A percentile compares a stretch with the other conserved stretches of the same genome.
phyloP scores from a whole-genome alignment of 768 basidiomycete species.

The Amanita rubescens region DNA sequence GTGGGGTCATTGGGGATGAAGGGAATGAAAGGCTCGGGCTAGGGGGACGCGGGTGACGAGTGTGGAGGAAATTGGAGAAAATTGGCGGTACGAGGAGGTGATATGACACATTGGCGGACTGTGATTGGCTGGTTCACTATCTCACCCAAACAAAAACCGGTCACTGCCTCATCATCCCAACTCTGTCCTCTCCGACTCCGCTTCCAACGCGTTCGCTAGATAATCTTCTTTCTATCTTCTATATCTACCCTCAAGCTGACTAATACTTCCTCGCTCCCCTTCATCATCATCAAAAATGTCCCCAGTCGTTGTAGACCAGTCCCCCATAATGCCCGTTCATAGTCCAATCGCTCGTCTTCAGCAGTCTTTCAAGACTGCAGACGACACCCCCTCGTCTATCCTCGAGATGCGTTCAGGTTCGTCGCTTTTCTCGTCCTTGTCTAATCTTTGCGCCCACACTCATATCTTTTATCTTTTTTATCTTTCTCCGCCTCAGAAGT shows the following conservation, averaged over 20 bases:
- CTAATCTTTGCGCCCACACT: not conserved
- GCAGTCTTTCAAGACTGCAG: constrained; percentile 26
- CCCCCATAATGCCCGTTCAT: constrained; percentile 43
- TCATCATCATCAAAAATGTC: constrained; percentile 31
- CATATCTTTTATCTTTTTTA: constrained; percentile 5
- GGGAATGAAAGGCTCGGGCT: not conserved
- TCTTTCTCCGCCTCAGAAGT: too few relatives aligned
- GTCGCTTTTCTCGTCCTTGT: constrained; percentile 3
- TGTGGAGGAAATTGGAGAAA: not conserved
- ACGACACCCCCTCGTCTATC: constrained; percentile 15
- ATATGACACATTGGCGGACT: constrained; percentile 12
- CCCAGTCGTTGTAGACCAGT: constrained; percentile 48
- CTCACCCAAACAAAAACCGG: not conserved
- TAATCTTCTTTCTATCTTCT: constrained; percentile 15
- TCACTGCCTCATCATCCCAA: too few relatives aligned
- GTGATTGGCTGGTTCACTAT: constrained; percentile 26
- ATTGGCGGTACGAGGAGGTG: not conserved
- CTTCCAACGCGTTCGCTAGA: constrained; percentile 13
- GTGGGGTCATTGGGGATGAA: not conserved
- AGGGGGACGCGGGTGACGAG: not conserved
- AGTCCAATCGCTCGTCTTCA: constrained; percentile 35
- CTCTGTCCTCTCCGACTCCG: too few relatives aligned
- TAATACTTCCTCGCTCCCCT: not conserved
- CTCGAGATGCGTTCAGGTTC: constrained; percentile 22
- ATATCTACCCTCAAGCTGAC: constrained; percentile 3